Base-by-base conservation (phyloP, 768 basidiomycete genomes). In the Pulveroboletus sp. region DNA sequence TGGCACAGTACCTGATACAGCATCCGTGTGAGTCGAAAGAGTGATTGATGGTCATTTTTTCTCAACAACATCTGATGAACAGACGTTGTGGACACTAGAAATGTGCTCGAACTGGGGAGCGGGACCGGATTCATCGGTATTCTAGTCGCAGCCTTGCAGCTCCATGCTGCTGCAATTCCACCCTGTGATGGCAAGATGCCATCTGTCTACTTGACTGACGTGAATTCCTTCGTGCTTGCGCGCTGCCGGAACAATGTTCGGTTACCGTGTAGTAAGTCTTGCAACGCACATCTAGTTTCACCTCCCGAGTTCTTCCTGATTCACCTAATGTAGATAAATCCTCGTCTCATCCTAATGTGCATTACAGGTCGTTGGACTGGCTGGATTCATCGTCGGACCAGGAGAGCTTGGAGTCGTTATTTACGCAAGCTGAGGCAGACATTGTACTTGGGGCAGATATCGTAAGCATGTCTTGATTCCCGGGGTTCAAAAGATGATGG, bases 101-200 rank as follows among this genome's bases (percentile, higher is more conserved):
- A 73, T 15, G 72, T 89, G 7, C 75, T 92, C 9, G 89, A 92
- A 62, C 73, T 91, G 1, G 89, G 89, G 10, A 83, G 81, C 6
- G 89, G 89, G 1, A 72, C 75, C 3, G 89, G 89, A n/a, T 84
- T 89, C 57, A 70, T 90, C 14, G 89, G 86, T 5, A 77, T 80
- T 35, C 64, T 89, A 7, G 63, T 80, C 28, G 80, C 80, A 0
- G 73, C 73, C 38, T 63, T 89, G 14, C 89, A 91, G 21, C 42
- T 56, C n/a, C 50, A 33, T 44, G 35, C 45, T 44, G 35, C 45
- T 15, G 32, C 30, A 17, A 44, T 7, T 43, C 36, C 28, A 12
- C n/a, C 45, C n/a, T 9, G 30, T 26, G 33, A 48, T 31, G 21
- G n/a, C 46, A 37, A 39, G 15, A 21, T 37, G 47, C 39, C 63